phyloP scores from a whole-genome alignment of 2,329 filamentous ascomycete species.

The Fusarium mundagurra region DNA sequence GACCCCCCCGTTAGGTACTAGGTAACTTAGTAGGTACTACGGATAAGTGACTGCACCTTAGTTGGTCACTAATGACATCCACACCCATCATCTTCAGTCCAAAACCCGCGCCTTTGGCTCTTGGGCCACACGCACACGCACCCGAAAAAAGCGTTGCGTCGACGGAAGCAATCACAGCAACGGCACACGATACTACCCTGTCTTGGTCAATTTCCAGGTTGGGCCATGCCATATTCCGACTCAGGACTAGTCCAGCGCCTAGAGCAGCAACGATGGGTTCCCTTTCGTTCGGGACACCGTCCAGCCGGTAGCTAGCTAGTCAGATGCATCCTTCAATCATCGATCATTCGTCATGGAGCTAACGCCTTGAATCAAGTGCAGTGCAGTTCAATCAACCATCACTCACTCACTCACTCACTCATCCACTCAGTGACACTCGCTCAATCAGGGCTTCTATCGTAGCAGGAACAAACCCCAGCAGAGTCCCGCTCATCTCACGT shows the following conservation, averaged over 20 bases:
- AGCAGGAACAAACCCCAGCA: neutral
- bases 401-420: neutral
- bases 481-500: neutral
- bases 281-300: constrained; percentile 28
- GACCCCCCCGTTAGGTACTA: neutral
- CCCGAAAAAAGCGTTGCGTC: constrained; percentile 22
- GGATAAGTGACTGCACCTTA: too few relatives aligned
- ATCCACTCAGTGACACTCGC: neutral
- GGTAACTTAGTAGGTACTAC: neutral
- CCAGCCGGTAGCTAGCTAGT: constrained; percentile 14
- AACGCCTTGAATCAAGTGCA: constrained; percentile 11
- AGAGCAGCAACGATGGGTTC: constrained; percentile 1
- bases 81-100: constrained; percentile 7
- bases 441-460: neutral
- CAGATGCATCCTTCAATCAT: constrained; percentile 34
- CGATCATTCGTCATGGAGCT: constrained; percentile 16
- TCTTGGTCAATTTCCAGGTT: constrained; percentile 27
- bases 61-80: neutral
- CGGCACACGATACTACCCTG: constrained; percentile 24
- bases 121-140: constrained; percentile 4
- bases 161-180: constrained; percentile 27
- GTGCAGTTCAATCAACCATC: neutral
- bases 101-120: constrained; percentile 15
- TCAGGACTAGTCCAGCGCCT: constrained; percentile 22
- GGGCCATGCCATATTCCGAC: constrained; percentile 25